Conservation (phyloP, 768 basidiomycete genomes). For the Royoungia palumana region DNA sequence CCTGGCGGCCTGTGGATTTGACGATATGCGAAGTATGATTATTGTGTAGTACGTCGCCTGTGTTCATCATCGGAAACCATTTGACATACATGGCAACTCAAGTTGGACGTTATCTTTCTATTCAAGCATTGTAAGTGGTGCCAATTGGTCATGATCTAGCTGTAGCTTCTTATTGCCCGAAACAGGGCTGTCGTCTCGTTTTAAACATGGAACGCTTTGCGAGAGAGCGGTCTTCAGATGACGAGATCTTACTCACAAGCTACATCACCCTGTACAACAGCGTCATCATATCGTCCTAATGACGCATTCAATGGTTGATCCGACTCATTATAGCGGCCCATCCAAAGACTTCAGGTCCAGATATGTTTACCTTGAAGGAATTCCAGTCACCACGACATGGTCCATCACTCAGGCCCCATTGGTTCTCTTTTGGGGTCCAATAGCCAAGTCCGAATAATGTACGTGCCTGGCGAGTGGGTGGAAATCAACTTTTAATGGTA, state of each 20-base stretch:
- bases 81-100: slow-evolving; percentile 1
- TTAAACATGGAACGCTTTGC: slow-evolving; percentile 24
- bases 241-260: slow-evolving; percentile 9
- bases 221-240: neutral
- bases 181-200: slow-evolving; percentile 23
- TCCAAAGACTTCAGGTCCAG: too few species aligned
- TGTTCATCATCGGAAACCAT: neutral
- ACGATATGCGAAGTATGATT: neutral
- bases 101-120: slow-evolving; percentile 15
- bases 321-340: too few species aligned
- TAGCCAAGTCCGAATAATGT: too few species aligned
- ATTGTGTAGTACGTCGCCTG: slow-evolving; percentile 3
- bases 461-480: too few species aligned
- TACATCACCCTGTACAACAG: slow-evolving; percentile 1
- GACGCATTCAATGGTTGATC: too few species aligned
- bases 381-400: too few species aligned
- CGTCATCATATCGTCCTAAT: too few species aligned
- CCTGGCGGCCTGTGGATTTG: neutral
- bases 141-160: neutral
- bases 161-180: neutral
- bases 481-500: too few species aligned
- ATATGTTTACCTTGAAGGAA: too few species aligned
- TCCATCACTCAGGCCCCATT: too few species aligned
- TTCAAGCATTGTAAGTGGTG: slow-evolving; percentile 17
- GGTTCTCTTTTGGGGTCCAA: too few species aligned